Base-by-base conservation (phyloP, 148 eudicot genomes). In the Fagopyrum homotropicum region DNA sequence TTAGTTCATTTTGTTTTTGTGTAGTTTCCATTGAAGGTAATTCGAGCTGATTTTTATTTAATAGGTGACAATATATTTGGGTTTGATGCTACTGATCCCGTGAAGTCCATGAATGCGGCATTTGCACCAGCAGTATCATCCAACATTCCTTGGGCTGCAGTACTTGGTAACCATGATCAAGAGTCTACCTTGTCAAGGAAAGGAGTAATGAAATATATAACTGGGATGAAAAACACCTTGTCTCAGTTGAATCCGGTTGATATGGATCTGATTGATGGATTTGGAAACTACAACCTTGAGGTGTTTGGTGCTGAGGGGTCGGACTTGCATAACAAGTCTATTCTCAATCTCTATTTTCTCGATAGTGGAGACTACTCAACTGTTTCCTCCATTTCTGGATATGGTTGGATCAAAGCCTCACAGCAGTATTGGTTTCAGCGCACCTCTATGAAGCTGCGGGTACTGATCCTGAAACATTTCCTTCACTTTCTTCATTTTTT, bases 351-450 rank as follows among this genome's bases (percentile, higher is more conserved):
- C 30, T 94, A 88, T 47, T 83, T 94, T 51, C 92, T 94, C 51
- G 98, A 94, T 73, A 94, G 98, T 75, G 98, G 98, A 5, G 98
- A 94, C 78, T 94, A 94, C 85, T 94, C 98, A 22, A 90, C 89
- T 0, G 84, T 86, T 69, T 87, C 93, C 50, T 76, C 77, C 49
- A 82, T 91, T 72, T 78, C 82, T 74, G 90, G 88, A 60, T 94
- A 94, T 83, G 98, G 88, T 60, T 94, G 98, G 98, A 94, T 94
- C 75, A 94, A 90, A 80, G 79, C 88, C 75, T 94, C 98, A 69
- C 98, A 94, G 82, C 97, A 90, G 82, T 68, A 81, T 51, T 94
- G 98, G 98, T 94, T 91, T 78, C 77, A 85, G 75, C 88, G 45
- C 29, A 88, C 90, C 71, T 89, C 97, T 8, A 77, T 11, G 74